Conservation (phyloP, 257 asterid species). For the Primulina huaijiensis region DNA sequence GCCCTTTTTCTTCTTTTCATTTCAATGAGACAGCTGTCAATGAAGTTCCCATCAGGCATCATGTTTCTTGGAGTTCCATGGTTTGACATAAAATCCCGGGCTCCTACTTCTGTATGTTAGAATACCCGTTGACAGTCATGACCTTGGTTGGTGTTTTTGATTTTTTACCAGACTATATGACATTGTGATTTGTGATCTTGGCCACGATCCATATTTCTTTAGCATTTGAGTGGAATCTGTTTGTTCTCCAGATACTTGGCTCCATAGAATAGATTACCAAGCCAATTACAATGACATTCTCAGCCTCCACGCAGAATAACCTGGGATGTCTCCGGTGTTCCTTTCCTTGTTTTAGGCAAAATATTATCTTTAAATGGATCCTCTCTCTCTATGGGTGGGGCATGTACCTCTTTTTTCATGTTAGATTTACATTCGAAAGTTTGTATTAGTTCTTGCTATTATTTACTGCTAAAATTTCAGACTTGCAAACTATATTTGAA, state of each 20-base stretch:
- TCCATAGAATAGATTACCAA: too few relatives aligned
- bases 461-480: background rate
- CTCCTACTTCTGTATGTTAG: background rate
- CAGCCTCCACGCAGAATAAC: too few relatives aligned
- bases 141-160: background rate
- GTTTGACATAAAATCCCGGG: background rate
- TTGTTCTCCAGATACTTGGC: too few relatives aligned
- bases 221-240: too few relatives aligned
- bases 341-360: too few relatives aligned
- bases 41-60: too few relatives aligned
- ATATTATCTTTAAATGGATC: too few relatives aligned
- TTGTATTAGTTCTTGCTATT: slow-evolving; percentile 12
- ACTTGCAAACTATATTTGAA: slow-evolving; percentile 11
- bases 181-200: background rate
- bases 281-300: too few relatives aligned
- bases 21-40: too few relatives aligned
- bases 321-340: too few relatives aligned
- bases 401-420: background rate
- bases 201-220: background rate
- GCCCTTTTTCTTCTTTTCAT: too few relatives aligned
- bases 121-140: background rate
- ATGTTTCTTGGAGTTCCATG: too few relatives aligned
- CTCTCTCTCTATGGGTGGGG: background rate
- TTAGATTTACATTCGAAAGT: background rate
- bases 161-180: background rate